Evolutionary conservation across 2,329 filamentous ascomycete species (phyloP).

Genomic region (Zymoseptoria pseudotritici): DNA sequence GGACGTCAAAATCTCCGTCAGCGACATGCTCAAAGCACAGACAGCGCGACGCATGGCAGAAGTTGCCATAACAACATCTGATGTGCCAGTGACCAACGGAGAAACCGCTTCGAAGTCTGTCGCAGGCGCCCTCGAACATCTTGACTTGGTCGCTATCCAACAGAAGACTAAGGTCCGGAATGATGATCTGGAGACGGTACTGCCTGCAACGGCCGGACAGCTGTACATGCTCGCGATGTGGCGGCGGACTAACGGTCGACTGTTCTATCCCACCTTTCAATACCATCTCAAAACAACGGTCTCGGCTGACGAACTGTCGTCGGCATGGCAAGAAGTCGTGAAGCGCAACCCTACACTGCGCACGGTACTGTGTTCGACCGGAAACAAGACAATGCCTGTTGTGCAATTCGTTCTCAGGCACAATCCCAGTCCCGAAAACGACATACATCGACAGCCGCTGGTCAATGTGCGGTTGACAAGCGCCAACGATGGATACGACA

Average conservation of each 20-base stretch:
- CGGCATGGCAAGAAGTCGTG: slow-evolving; percentile 57
- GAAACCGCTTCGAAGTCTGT: slow-evolving; percentile 28
- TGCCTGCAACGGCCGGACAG: slow-evolving; percentile 72
- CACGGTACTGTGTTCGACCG: slow-evolving; percentile 55
- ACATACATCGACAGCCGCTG: slow-evolving; percentile 18
- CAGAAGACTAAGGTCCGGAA: slow-evolving; percentile 31
- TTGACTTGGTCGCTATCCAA: slow-evolving; percentile 5
- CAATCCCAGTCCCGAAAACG: slow-evolving; percentile 28
- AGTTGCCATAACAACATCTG: slow-evolving; percentile 16
- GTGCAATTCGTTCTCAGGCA: slow-evolving; percentile 55
- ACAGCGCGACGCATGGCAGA: slow-evolving; percentile 59
- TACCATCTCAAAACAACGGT: slow-evolving; percentile 46
- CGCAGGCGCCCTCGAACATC: slow-evolving; percentile 5
- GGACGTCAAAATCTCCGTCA: slow-evolving; percentile 57
- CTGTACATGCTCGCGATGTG: slow-evolving; percentile 72
- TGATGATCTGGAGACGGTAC: slow-evolving; percentile 46
- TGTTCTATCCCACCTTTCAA: slow-evolving; percentile 69
- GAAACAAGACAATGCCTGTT: slow-evolving; percentile 43
- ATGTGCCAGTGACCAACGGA: slow-evolving; percentile 13
- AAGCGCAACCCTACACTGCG: slow-evolving; percentile 57
- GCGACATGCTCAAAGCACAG: slow-evolving; percentile 60
- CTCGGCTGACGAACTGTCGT: slow-evolving; percentile 37
- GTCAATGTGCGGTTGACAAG: slow-evolving; percentile 15
- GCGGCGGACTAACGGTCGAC: slow-evolving; percentile 56
- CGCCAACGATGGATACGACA: slow-evolving; percentile 9